Evolutionary conservation across 129 eudicot species (phyloP), one percentile per base, ranked within the genome.

Genomic region (sunflower (Helianthus annuus)): DNA sequence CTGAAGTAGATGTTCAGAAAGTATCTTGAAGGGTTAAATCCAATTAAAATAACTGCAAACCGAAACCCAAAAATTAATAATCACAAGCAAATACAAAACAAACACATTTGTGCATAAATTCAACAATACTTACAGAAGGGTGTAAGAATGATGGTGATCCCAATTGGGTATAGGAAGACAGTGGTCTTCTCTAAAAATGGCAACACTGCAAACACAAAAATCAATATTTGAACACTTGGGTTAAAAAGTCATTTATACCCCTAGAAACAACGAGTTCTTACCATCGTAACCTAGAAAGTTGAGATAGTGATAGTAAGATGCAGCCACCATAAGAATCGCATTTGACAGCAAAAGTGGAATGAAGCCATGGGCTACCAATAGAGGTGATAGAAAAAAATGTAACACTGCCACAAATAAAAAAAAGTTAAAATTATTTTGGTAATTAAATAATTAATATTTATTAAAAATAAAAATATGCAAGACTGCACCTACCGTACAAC

Each of bases 281-380:
- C 98, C 98, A 72, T 92, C 98, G 40, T 92, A 92, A 60, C 98
- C 98, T 65, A 92, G 68, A 56, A 87, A 92, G 71, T 89, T 92
- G 60, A 92, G 96, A 85, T 92, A 92, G 83, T 92, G 98, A 78
- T 89, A 92, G 82, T 89, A 92, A 70, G 96, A 89, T 32, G 78
- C 78, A 51, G 90, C 95, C 53, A 79, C 92, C 82, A 85, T 92
- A 84, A 89, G 84, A 70, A 92, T 85, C 70, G 89, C 68, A 79
- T 92, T 92, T 76, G 98, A 92, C 61, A 92, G 86, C 83, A 92
- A 70, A 12, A 79, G 85, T 22, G 98, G 96, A 74, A 92, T 68
- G 79, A 92, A 92, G 36, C 98, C 98, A 81, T 92, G 96, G 1
- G 90, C 92, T n/a, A 92, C 84, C 81, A 92, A 82, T 71, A 92